A percentile compares a stretch with the other conserved stretches of the same genome.
phyloP scores from a whole-genome alignment of 2,329 filamentous ascomycete genomes.

The Alternaria incomplexa region DNA sequence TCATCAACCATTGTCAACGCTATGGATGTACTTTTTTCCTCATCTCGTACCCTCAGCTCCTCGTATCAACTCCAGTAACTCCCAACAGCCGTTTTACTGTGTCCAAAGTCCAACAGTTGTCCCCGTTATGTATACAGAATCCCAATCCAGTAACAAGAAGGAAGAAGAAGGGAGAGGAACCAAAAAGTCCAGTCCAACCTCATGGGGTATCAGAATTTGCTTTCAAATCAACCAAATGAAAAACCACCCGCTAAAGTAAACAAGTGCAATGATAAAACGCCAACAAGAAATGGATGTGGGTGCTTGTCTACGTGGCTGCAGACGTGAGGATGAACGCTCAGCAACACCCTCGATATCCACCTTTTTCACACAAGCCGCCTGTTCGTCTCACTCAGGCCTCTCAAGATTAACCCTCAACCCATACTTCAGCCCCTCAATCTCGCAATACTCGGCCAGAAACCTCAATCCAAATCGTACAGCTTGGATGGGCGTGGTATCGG shows the following conservation, averaged over 20 bases:
- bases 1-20: too few species aligned
- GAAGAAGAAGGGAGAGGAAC: background rate
- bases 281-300: background rate
- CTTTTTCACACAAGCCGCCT: background rate
- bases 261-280: background rate
- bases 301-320: background rate
- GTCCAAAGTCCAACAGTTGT: too few species aligned
- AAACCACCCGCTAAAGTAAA: background rate
- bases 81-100: too few species aligned
- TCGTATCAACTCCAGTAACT: too few species aligned
- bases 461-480: conserved; percentile 53
- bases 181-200: background rate
- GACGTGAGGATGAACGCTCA: background rate
- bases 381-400: conserved; percentile 15
- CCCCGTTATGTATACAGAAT: background rate
- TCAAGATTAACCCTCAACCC: conserved; percentile 35
- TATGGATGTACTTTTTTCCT: too few species aligned
- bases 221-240: background rate
- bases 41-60: too few species aligned
- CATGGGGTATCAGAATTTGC: conserved; percentile 2
- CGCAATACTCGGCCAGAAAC: conserved; percentile 53
- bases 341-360: background rate
- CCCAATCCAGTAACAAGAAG: background rate
- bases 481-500: conserved; percentile 51
- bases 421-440: conserved; percentile 39